These are phyloP conservation scores for Colletotrichum sp. DNA, from an alignment of 2,329 filamentous ascomycete species.

Conservation along the genomic window DNA sequence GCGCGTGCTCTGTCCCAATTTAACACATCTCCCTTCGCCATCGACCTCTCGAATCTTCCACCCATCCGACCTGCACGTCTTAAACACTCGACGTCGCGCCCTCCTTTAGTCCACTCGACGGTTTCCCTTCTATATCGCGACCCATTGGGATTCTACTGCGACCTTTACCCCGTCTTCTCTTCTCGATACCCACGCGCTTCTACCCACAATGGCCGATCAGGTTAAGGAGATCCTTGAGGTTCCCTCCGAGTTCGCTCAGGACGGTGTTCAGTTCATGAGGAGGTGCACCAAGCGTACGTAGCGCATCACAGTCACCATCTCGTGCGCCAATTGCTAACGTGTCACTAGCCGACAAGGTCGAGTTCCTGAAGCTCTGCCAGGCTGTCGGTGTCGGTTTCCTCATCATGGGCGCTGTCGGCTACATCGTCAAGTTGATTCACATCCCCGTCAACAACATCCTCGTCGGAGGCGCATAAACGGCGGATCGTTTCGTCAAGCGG, in stretches of 20 bases:
- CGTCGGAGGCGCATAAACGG: constrained; percentile 65
- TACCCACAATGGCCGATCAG: constrained; percentile 65
- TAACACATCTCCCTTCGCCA: constrained; percentile 22
- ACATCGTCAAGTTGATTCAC: constrained; percentile 74
- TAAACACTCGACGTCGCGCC: constrained; percentile 16
- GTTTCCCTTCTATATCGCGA: not conserved
- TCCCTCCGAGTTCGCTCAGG: constrained; percentile 68
- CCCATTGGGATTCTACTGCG: constrained; percentile 11
- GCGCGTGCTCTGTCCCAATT: constrained; percentile 10
- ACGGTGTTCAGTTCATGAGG: constrained; percentile 67
- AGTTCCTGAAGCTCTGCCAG: constrained; percentile 52
- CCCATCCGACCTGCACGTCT: constrained; percentile 13
- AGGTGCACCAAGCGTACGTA: constrained; percentile 66
- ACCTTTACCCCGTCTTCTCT: not conserved
- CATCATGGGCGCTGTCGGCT: constrained; percentile 74
- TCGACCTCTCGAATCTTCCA: constrained; percentile 21
- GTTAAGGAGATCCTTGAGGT: constrained; percentile 74
- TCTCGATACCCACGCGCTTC: constrained; percentile 12
- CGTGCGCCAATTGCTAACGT: not conserved
- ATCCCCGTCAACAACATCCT: constrained; percentile 75
- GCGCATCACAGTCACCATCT: not conserved
- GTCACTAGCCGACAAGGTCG: constrained; percentile 37
- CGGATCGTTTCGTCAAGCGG: not conserved
- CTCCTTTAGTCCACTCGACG: not conserved
- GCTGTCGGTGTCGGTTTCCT: constrained; percentile 74